A percentile compares a stretch with the other conserved stretches of the same genome.
These are phyloP conservation scores for Amoebophrya sp. DNA, from an alignment of 169 alveolate species.

Conservation along the genomic window DNA sequence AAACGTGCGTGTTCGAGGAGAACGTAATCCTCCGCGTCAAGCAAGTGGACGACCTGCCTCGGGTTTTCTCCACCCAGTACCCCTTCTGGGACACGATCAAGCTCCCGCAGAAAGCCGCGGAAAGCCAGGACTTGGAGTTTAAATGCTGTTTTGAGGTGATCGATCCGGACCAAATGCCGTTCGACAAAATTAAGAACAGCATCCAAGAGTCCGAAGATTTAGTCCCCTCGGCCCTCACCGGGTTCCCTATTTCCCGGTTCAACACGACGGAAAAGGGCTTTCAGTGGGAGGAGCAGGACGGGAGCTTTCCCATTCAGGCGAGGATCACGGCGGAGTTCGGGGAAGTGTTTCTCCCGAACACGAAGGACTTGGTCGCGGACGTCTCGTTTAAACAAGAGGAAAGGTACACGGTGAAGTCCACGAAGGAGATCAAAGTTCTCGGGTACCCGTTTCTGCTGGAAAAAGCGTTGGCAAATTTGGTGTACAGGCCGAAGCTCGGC, in stretches of 20 bases:
- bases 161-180: neutral
- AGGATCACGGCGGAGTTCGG: neutral
- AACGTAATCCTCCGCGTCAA: neutral
- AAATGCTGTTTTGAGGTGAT: neutral
- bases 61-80: neutral
- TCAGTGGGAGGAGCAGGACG: slow-evolving; percentile 3
- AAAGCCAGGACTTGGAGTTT: neutral
- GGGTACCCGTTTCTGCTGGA: neutral
- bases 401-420: neutral
- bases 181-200: neutral
- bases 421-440: neutral
- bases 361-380: neutral
- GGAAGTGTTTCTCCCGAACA: neutral
- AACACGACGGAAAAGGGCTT: neutral
- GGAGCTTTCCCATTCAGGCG: neutral
- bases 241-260: neutral
- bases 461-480: neutral
- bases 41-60: neutral
- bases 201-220: too few relatives aligned
- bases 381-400: neutral
- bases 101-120: neutral
- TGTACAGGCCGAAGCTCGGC: neutral
- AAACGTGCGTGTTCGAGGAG: neutral
- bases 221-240: neutral
- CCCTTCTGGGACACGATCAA: neutral